A percentile compares a stretch with the other conserved stretches of the same genome.
Evolutionary conservation across 2,329 filamentous ascomycete species (phyloP).

Genomic region (Aspergillus aculeatus): DNA sequence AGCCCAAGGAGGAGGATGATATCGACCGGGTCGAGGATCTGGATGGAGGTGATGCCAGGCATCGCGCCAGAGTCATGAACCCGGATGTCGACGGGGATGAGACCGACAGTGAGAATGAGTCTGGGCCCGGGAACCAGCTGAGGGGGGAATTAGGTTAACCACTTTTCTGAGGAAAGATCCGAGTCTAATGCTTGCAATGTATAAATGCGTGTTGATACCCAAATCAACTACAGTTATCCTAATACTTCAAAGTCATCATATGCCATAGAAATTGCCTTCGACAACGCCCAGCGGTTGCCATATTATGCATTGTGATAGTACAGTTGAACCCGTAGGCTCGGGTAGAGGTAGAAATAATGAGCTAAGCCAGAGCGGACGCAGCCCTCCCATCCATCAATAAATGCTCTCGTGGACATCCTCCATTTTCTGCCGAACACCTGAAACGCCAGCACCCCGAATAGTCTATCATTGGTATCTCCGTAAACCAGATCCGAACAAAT

Average conservation of each 20-base stretch:
- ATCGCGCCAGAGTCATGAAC: slow-evolving; percentile 24
- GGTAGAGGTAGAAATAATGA: background rate
- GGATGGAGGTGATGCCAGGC: slow-evolving; percentile 27
- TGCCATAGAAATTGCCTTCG: background rate
- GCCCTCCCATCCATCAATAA: background rate
- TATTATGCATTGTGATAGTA: slow-evolving; percentile 3
- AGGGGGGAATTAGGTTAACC: slow-evolving; percentile 28
- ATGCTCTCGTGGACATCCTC: background rate
- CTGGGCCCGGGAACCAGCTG: slow-evolving; percentile 31
- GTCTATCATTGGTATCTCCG: slow-evolving; percentile 41
- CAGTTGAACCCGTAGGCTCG: background rate
- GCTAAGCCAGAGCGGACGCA: background rate
- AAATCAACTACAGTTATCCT: background rate
- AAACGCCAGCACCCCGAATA: slow-evolving; percentile 20
- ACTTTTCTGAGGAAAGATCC: background rate
- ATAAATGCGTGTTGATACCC: background rate
- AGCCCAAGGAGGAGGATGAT: slow-evolving; percentile 32
- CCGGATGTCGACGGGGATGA: slow-evolving; percentile 34
- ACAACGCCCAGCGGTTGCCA: background rate
- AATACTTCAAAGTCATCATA: background rate
- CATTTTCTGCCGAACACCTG: slow-evolving; percentile 5
- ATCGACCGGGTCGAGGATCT: slow-evolving; percentile 40
- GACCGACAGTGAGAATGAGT: slow-evolving; percentile 33
- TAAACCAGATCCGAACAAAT: slow-evolving; percentile 9
- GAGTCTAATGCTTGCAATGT: background rate